These are phyloP conservation scores for Phytophthora meadii DNA, from an alignment of 352 stramenopile genomes.

Conservation along the genomic window DNA sequence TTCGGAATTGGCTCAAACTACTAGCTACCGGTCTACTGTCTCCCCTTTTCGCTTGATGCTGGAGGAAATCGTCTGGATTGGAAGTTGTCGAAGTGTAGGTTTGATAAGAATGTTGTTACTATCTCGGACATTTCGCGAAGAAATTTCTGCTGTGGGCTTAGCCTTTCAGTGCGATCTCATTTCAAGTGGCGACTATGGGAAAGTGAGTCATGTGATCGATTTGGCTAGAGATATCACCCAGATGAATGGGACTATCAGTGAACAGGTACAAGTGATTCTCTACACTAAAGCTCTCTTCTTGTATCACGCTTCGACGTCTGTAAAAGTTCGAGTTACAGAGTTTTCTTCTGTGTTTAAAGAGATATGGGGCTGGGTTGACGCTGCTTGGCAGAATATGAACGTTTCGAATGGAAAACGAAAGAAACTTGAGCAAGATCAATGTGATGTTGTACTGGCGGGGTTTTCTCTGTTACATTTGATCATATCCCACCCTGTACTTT, in stretches of 20 bases:
- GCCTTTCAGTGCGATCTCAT: slow-evolving; percentile 39
- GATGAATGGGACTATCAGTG: slow-evolving; percentile 45
- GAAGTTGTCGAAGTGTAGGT: slow-evolving; percentile 20
- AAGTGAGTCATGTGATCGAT: slow-evolving; percentile 39
- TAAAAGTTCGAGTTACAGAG: not conserved
- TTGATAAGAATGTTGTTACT: slow-evolving; percentile 28
- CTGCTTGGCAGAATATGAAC: slow-evolving; percentile 15
- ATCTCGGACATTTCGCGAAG: slow-evolving; percentile 42
- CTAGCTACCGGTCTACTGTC: not conserved
- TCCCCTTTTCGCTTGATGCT: slow-evolving; percentile 49
- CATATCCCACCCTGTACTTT: slow-evolving; percentile 10
- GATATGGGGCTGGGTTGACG: slow-evolving; percentile 39
- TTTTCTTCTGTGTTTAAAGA: slow-evolving; percentile 31
- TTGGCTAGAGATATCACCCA: slow-evolving; percentile 44
- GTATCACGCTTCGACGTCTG: slow-evolving; percentile 16
- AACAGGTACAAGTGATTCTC: slow-evolving; percentile 39
- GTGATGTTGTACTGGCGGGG: slow-evolving; percentile 10
- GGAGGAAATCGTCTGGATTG: slow-evolving; percentile 34
- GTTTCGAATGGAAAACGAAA: not conserved
- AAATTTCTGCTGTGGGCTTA: slow-evolving; percentile 3
- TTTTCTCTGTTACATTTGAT: slow-evolving; percentile 32
- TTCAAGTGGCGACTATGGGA: slow-evolving; percentile 34
- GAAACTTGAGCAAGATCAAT: slow-evolving; percentile 6
- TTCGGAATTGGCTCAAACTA: not conserved
- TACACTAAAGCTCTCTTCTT: slow-evolving; percentile 38